Evolutionary conservation across 257 asterid genomes (phyloP).

Genomic region (Craterostigma plantagineum): DNA sequence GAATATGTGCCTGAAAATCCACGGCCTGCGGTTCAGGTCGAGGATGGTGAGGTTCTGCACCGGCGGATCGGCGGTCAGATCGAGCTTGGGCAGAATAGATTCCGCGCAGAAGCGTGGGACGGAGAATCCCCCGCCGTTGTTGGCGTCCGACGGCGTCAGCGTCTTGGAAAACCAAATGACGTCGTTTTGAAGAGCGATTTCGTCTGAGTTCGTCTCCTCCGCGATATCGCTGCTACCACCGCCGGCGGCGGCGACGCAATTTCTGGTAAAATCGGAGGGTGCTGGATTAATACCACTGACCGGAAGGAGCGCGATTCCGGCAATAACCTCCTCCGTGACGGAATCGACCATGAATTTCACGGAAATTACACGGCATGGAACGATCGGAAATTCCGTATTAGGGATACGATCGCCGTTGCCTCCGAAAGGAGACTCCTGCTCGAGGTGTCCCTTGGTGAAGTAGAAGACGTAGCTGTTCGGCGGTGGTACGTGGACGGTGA

Average conservation of each 20-base stretch:
- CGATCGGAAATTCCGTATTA: too few species aligned
- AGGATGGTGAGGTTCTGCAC: slow-evolving; percentile 24
- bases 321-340: too few species aligned
- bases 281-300: too few species aligned
- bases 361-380: too few species aligned
- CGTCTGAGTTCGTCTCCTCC: too few species aligned
- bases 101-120: slow-evolving; percentile 53
- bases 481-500: not conserved
- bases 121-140: slow-evolving; percentile 55
- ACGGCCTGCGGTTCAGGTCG: slow-evolving; percentile 15
- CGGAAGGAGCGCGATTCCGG: too few species aligned
- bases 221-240: too few species aligned
- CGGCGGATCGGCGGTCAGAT: slow-evolving; percentile 27
- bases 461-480: not conserved
- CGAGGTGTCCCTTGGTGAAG: slow-evolving; percentile 1
- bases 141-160: slow-evolving; percentile 51
- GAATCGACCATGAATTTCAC: too few species aligned
- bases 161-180: slow-evolving; percentile 26
- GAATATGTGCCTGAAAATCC: slow-evolving; percentile 48
- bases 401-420: too few species aligned
- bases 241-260: too few species aligned
- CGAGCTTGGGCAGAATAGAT: slow-evolving; percentile 28
- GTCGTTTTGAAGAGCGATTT: slow-evolving; percentile 8
- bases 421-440: not conserved
- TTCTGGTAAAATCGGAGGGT: too few species aligned